Base-by-base conservation (phyloP, 2,329 filamentous ascomycete species). In the Ophiocordyceps robertsii region DNA sequence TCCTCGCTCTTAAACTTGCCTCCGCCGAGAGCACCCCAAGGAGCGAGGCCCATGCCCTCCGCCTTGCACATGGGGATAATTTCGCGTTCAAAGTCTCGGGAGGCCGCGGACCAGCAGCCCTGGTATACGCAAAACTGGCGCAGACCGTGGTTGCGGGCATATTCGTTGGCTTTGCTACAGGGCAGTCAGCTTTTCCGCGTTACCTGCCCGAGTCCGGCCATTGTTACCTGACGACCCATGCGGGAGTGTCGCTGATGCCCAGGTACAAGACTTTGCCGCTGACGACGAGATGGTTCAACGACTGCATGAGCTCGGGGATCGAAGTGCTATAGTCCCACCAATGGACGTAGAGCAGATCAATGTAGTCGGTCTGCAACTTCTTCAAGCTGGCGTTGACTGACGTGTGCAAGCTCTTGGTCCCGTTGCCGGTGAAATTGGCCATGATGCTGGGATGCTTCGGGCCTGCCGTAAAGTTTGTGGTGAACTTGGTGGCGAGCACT, bases 401-500 rank as follows among this genome's bases (percentile, higher is more conserved):
- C 1, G 63, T 53, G 37, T 70, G 67, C 33, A 84, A 54, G 44
- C 69, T 77, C 61, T 84, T 84, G 36, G 72, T 64, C 16, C 73
- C 70, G 52, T 82, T 82, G 2, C 80, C 80, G 21, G 61, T 62
- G 44, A 56, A 70, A 52, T 77, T 79, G 49, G 67, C 66, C 52
- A 64, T 64, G 46, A 74, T 66, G 17, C 66, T 59, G 6, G 61
- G 55, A 12, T 59, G 57, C 10, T 62, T 57, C 2, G 56, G 59
- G 2, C 66, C 65, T n/a, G 62, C 50, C 21, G 61, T 62, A 57
- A 70, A 82, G 53, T 72, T 72, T 21, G 72, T 79, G 1, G 75
- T 77, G 56, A 69, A 83, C 55, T 86, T 86, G 43, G 80, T 84
- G 1, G 81, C 79, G 42, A 85, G 65, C 14, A 85, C 79, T 71